phyloP scores from a whole-genome alignment of 345 rosid genomes.

The Camelina laxa region DNA sequence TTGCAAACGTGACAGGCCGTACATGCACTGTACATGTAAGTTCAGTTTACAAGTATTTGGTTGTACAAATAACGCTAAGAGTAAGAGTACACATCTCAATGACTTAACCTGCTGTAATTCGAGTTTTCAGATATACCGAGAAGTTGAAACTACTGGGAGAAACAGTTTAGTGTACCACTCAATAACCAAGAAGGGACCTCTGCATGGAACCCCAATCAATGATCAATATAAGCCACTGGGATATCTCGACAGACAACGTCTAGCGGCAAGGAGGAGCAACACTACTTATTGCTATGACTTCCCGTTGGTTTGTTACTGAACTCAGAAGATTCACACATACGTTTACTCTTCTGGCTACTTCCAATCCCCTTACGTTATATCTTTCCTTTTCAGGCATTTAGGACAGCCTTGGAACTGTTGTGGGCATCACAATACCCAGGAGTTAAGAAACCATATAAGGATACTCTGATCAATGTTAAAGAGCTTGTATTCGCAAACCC shows the following conservation, averaged over 20 bases:
- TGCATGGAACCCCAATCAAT: conserved; percentile 68
- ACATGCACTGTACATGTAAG: conserved; percentile 93
- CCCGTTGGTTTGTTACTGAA: conserved; percentile 72
- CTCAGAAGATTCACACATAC: conserved; percentile 11
- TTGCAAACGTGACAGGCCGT: conserved; percentile 91
- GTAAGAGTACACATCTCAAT: conserved; percentile 20
- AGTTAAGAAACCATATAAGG: conserved; percentile 54
- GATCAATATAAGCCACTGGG: conserved; percentile 74
- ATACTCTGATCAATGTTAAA: conserved; percentile 58
- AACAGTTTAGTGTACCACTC: conserved; percentile 72
- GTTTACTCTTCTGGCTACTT: conserved; percentile 8
- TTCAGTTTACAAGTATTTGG: conserved; percentile 25
- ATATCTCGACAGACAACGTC: conserved; percentile 80
- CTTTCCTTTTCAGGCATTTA: conserved; percentile 75
- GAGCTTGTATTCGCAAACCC: conserved; percentile 82
- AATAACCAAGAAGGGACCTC: conserved; percentile 60
- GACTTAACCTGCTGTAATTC: conserved; percentile 24
- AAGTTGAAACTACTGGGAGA: conserved; percentile 68
- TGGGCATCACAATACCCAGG: conserved; percentile 76
- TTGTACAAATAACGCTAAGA: not conserved
- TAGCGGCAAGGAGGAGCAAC: conserved; percentile 77
- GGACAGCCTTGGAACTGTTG: conserved; percentile 72
- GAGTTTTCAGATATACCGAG: conserved; percentile 80
- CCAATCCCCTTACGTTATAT: conserved; percentile 17
- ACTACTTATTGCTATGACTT: conserved; percentile 99